Conservation (phyloP, 305 asterid genomes). For the Coffea humblotiana region DNA sequence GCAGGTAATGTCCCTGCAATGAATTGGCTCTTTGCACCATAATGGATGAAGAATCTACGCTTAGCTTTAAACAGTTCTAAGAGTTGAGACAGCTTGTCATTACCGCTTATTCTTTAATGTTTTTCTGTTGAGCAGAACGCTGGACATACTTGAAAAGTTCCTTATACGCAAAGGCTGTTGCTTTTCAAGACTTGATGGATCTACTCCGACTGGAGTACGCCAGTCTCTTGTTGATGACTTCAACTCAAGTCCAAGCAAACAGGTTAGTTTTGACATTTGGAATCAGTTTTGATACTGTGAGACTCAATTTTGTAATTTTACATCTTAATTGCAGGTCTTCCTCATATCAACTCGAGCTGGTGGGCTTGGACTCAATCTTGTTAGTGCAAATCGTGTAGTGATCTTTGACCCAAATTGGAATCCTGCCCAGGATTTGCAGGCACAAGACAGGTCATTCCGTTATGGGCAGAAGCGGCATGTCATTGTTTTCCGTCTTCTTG, state of each 20-base stretch:
- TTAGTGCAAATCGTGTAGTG: constrained; percentile 92
- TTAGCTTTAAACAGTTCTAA: neutral
- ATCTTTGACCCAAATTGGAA: constrained; percentile 98
- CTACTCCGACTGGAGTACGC: constrained; percentile 79
- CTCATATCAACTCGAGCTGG: constrained; percentile 98
- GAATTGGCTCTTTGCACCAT: neutral
- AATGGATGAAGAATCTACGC: neutral
- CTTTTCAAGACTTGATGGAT: constrained; percentile 91
- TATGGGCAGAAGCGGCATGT: constrained; percentile 92
- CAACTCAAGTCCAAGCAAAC: constrained; percentile 95
- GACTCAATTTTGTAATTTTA: constrained; percentile 1
- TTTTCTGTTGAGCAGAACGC: constrained; percentile 57
- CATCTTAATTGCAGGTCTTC: constrained; percentile 57
- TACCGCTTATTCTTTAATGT: neutral
- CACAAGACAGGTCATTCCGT: constrained; percentile 94
- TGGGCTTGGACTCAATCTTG: constrained; percentile 96
- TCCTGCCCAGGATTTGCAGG: constrained; percentile 98
- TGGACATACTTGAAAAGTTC: constrained; percentile 92
- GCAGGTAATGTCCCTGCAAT: neutral
- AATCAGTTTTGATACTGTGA: neutral
- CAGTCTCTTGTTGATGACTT: constrained; percentile 93
- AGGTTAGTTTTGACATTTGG: constrained; percentile 42
- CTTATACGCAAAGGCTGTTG: constrained; percentile 88
- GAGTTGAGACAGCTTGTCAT: neutral
- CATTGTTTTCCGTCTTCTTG: constrained; percentile 89